Evolutionary conservation across 257 asterid genomes (phyloP).

Genomic region (Ilex aquifolium): DNA sequence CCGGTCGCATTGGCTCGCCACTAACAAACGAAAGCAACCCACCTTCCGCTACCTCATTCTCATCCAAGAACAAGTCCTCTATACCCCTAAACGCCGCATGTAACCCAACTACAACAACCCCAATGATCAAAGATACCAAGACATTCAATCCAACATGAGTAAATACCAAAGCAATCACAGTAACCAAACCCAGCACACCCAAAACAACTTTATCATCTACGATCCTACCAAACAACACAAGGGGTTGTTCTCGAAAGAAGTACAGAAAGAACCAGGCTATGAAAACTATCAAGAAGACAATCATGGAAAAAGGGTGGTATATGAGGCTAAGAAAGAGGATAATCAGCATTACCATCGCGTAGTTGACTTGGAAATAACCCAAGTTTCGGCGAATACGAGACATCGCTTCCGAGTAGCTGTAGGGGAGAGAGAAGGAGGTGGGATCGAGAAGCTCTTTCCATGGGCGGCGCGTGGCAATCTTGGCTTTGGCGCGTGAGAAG

Average conservation of each 20-base stretch:
- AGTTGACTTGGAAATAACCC: slow-evolving; percentile 73
- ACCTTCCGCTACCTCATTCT: slow-evolving; percentile 62
- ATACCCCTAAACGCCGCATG: slow-evolving; percentile 60
- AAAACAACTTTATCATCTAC: slow-evolving; percentile 59
- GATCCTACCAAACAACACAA: slow-evolving; percentile 31
- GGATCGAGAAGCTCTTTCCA: slow-evolving; percentile 55
- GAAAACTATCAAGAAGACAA: slow-evolving; percentile 49
- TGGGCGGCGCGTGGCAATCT: slow-evolving; percentile 54
- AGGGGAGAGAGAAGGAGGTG: slow-evolving; percentile 52
- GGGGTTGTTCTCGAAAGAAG: slow-evolving; percentile 60
- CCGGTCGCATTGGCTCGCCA: slow-evolving; percentile 8
- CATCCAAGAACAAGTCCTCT: slow-evolving; percentile 78
- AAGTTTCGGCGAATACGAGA: slow-evolving; percentile 60
- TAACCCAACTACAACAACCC: slow-evolving; percentile 40
- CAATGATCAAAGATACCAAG: slow-evolving; percentile 59
- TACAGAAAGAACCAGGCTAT: slow-evolving; percentile 52
- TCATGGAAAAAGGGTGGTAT: slow-evolving; percentile 77
- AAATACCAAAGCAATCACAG: slow-evolving; percentile 58
- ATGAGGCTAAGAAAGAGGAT: slow-evolving; percentile 73
- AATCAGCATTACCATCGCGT: slow-evolving; percentile 49
- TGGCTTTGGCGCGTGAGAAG: slow-evolving; percentile 30
- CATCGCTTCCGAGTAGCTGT: slow-evolving; percentile 50
- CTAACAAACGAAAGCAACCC: slow-evolving; percentile 74
- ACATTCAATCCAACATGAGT: slow-evolving; percentile 64
- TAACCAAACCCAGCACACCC: slow-evolving; percentile 46